Evolutionary conservation across 2,329 filamentous ascomycete species (phyloP).

Genomic region (Aspergillus tubingensis): DNA sequence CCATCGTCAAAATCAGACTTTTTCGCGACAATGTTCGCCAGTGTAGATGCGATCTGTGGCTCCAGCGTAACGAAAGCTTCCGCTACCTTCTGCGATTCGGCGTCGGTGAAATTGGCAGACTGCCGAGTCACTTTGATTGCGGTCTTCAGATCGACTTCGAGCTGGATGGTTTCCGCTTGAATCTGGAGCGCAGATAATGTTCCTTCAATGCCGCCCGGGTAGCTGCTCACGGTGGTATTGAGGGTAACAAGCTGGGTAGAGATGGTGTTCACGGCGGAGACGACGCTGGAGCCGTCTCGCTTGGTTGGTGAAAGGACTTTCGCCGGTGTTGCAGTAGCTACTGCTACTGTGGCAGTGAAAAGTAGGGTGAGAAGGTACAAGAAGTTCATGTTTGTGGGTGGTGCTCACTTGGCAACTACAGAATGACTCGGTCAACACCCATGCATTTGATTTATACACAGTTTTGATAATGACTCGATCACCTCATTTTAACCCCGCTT

Average conservation of each 20-base stretch:
- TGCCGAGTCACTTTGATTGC: conserved; percentile 11
- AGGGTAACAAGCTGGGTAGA: conserved; percentile 17
- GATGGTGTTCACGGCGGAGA: conserved; percentile 17
- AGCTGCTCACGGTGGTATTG: conserved; percentile 20
- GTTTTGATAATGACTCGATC: background rate
- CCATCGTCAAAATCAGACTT: conserved; percentile 22
- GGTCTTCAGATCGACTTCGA: conserved; percentile 14
- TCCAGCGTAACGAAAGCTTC: conserved; percentile 17
- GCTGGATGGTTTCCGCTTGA: conserved; percentile 14
- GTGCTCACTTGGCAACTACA: background rate
- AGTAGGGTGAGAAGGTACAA: conserved; percentile 11
- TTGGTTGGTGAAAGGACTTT: conserved; percentile 1
- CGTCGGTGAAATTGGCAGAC: conserved; percentile 20
- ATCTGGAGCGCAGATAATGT: conserved; percentile 21
- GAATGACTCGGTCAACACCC: no score
- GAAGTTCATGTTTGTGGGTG: background rate
- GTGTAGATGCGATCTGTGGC: conserved; percentile 21
- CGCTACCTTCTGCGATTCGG: conserved; percentile 19
- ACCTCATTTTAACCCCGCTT: background rate
- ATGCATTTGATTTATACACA: no score
- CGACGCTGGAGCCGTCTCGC: conserved; percentile 20
- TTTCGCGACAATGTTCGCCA: conserved; percentile 21
- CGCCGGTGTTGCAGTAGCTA: conserved; percentile 13
- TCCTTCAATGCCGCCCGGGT: conserved; percentile 18
- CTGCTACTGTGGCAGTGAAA: background rate